Percentiles rank a stretch among this genome's conserved stretches.
These are phyloP conservation scores for Candida buenavistaensis DNA, from an alignment of 1,139 yeast species.

Conservation along the genomic window DNA sequence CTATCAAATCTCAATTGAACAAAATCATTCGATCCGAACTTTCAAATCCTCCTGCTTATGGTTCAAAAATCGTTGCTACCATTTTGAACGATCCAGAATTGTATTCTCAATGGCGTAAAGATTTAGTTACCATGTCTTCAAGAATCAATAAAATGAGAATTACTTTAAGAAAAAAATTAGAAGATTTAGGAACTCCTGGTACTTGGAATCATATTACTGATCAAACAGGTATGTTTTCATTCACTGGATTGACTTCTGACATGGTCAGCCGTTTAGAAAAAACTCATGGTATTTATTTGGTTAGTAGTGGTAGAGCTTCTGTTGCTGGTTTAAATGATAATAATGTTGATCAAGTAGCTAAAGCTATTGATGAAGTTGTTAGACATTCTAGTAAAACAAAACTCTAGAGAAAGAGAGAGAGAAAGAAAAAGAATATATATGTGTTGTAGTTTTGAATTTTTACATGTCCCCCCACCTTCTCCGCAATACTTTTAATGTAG, in stretches of 20 bases:
- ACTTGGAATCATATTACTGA: constrained; percentile 90
- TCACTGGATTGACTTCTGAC: constrained; percentile 78
- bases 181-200: constrained; percentile 73
- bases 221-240: constrained; percentile 97
- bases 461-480: too few relatives aligned
- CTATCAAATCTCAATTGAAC: constrained; percentile 74
- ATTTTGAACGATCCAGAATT: constrained; percentile 67
- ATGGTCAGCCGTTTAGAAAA: constrained; percentile 80
- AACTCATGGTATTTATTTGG: constrained; percentile 77
- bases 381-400: constrained; percentile 24
- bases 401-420: too few relatives aligned
- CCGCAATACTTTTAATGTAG: too few relatives aligned
- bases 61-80: constrained; percentile 86
- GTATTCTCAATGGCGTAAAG: constrained; percentile 79
- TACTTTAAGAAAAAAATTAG: constrained; percentile 59
- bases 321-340: constrained; percentile 88
- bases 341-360: constrained; percentile 79
- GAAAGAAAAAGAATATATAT: too few relatives aligned
- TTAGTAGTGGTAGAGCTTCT: constrained; percentile 86
- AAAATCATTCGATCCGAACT: constrained; percentile 79
- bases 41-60: constrained; percentile 95
- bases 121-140: constrained; percentile 84
- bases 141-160: constrained; percentile 80
- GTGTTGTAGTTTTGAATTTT: too few relatives aligned
- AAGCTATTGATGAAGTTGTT: constrained; percentile 80